These are phyloP conservation scores for Nannochloropsis gaditana DNA, from an alignment of 108 stramenopile species.

Conservation along the genomic window DNA sequence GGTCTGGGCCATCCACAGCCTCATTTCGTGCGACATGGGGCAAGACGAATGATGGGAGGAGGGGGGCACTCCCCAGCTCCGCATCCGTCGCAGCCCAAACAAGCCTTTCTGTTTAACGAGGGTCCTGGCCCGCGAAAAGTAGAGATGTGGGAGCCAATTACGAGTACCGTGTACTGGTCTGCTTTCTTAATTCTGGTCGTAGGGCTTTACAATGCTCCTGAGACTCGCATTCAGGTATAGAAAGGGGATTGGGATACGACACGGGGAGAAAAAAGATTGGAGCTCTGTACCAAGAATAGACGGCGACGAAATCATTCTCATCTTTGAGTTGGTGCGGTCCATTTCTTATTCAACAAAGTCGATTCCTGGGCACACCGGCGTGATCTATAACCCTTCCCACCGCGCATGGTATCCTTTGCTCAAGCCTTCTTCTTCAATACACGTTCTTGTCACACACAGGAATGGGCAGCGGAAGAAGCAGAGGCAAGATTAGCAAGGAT, in stretches of 20 bases:
- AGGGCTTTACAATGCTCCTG: background rate
- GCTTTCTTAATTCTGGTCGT: background rate
- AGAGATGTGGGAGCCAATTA: conserved; percentile 8
- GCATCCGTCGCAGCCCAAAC: background rate
- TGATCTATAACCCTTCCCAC: no score
- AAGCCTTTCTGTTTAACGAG: conserved; percentile 6
- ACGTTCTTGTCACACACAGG: background rate
- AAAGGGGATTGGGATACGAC: no score
- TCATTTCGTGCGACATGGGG: background rate
- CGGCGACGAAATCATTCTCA: no score
- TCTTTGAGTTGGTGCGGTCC: no score
- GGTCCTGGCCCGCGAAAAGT: conserved; percentile 11
- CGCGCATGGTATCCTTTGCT: no score
- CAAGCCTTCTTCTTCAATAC: no score
- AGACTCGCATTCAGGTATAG: background rate
- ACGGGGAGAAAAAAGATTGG: no score
- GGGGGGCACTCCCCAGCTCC: conserved; percentile 7
- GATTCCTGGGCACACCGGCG: no score
- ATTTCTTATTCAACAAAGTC: no score
- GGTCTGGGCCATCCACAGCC: background rate
- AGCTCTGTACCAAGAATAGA: no score
- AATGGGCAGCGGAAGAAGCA: conserved; percentile 19
- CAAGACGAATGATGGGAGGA: background rate
- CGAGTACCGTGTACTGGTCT: background rate
- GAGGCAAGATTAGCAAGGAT: background rate